Evolutionary conservation across 2,329 filamentous ascomycete species (phyloP), one percentile per base, ranked within the genome.

Genomic region (Waltergamsia citrina): DNA sequence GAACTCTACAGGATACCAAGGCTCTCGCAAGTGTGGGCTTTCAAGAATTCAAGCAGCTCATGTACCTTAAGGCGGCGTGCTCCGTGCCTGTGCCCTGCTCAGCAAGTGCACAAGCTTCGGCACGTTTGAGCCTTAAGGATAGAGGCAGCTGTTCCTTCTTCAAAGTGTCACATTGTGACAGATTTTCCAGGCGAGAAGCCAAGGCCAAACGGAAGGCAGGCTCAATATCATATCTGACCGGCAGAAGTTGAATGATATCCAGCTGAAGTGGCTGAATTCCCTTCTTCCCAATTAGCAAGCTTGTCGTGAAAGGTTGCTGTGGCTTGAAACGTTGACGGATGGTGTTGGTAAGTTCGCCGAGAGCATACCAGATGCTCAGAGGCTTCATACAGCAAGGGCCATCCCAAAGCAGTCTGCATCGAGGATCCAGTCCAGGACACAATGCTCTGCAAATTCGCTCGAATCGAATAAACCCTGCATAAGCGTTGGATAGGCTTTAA

Each of bases 281-380:
- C 22, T 9, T 21, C 32, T 23, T 32, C 21, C 21, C 28, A 20
- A 16, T 31, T 23, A 26, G 20, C 26, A 19, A 18, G 10, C 15
- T 16, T 22, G 26, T 3, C 24, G 41, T 47, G 46, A 44, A 44
- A 50, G 44, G 47, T 53, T 25, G 29, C 28, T 26, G 34, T 36
- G 34, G 29, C 34, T 20, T 37, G 35, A 23, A 50, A 53, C 57
- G 54, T 59, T 51, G 58, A 62, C 63, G 66, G 39, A 59, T 60
- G 59, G 62, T 64, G 63, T 56, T 62, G 51, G 16, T 17, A 12
- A 32, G 16, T 26, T 20, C 31, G 11, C 26, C 14, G 26, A 25
- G 30, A 29, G 51, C 55, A 63, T 59, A 42, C 55, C 60, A 44
- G 61, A 62, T 63, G 59, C 50, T 47, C 43, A 43, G 47, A 46